Conservation (phyloP, 2,329 filamentous ascomycete genomes). For the Acephala macrosclerotiorum region DNA sequence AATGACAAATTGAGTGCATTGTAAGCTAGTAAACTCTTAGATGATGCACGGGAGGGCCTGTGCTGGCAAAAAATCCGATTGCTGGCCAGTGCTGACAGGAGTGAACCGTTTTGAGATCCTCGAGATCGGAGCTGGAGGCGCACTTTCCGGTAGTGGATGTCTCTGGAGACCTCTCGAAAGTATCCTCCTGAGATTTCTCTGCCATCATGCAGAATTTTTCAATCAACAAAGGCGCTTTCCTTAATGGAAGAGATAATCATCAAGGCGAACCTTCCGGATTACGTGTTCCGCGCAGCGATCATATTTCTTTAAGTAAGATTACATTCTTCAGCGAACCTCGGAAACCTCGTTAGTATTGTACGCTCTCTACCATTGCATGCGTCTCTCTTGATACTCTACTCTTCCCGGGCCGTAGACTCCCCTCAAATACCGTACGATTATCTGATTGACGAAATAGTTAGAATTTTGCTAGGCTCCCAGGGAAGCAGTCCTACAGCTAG, state of each 20-base stretch:
- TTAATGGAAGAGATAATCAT: too few relatives aligned
- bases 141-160: neutral
- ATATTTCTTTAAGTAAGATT: too few relatives aligned
- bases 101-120: neutral
- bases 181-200: neutral
- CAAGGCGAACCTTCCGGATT: too few relatives aligned
- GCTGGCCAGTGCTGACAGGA: neutral
- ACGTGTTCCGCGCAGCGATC: too few relatives aligned
- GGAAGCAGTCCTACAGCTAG: neutral
- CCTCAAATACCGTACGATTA: neutral
- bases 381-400: too few relatives aligned
- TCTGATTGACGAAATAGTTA: neutral
- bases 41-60: neutral
- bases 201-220: neutral
- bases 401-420: too few relatives aligned
- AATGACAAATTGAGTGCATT: neutral
- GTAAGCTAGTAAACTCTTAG: neutral
- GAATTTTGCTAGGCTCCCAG: neutral
- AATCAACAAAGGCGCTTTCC: neutral
- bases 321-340: too few relatives aligned
- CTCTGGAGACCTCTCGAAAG: neutral
- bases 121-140: neutral
- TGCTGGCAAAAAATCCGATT: neutral
- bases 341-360: too few relatives aligned
- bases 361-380: too few relatives aligned